Base-by-base conservation (phyloP, 1,284 basidiomycete species). In the Heterobasidion occidentale region DNA sequence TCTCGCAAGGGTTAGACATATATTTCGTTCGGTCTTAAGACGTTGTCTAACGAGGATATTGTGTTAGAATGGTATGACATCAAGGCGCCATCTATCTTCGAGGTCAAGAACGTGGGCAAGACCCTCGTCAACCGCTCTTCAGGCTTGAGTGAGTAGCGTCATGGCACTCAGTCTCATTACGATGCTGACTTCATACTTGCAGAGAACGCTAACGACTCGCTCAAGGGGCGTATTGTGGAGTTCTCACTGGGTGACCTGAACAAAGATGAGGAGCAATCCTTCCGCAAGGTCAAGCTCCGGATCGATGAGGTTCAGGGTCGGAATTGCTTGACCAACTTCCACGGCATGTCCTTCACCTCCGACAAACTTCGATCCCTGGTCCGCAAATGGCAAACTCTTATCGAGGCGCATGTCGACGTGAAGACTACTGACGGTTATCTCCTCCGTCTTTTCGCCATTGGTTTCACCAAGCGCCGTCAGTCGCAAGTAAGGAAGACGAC, bases 291-390 rank as follows among this genome's bases (percentile, higher is more conserved):
- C 77, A 94, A 94, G 79, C 86, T 99, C 72, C 90, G 94, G 68
- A 83, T 99, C 67, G 96, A 99, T 72, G 96, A 98, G 70, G 84
- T 99, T 64, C 90, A 98, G 79, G 97, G 96, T 80, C 97, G 95
- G 83, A 96, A 92, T 84, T 98, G 95, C 83, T 84, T 99, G 58
- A 98, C 97, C 75, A 98, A 96, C 79, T 99, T 99, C 90, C 91
- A 96, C 79, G 97, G 96, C 73, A 99, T 99, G 97, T 93, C 97
- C 81, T 98, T 99, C 81, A 99, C 97, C 63, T 97, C 94, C 63
- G 97, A 99, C 88, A 99, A 99, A 80, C 88, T 99, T 65, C 94
- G 97, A 63, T 99, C 97, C 58, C 94, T 99, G 68, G 97, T 99
- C 67, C 94, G 96, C 75, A 99, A 99, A 80, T 99, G 97, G 97